Evolutionary conservation across 768 basidiomycete genomes (phyloP), one percentile per base, ranked within the genome.

Genomic region (Suillus subalutaceus): DNA sequence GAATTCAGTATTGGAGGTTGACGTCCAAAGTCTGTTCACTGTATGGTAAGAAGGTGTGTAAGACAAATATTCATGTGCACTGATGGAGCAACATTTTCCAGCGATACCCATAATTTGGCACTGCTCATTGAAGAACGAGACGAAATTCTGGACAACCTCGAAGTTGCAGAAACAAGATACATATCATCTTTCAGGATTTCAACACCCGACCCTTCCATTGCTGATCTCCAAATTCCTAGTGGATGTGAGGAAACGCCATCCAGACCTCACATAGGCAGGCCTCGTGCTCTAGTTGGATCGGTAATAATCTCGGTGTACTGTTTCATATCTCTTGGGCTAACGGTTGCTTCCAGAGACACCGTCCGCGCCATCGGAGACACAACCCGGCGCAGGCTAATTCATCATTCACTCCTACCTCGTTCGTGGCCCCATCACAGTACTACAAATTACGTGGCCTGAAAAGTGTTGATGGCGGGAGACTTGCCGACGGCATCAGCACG

Each of bases 151-250:
- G 88, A 92, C 69, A 88, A 90, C 67, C 82, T 94, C 10, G 92
- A 94, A 79, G 86, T 89, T 62, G 91, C 92, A 13, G 92, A 93
- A 78, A 86, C 89, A 13, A 85, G 83, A 71, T 95, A 93, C 71
- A 92, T 92, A 68, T 82, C 82, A 64, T 93, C 90, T 6, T 94
- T 93, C 80, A 81, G 86, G 18, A 78, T 90, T 12, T 87, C 88
- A 0, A 92, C 90, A 0, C 90, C 90, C 5, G 90, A 90, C 65
- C 90, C 90, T 23, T 90, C 90, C 8, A 81, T 91, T 63, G 80
- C 85, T 15, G 88, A 90, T 73, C 84, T 84, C 61, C 80, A 85
- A 66, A 71, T 72, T 65, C 74, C 80, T 6, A 70, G 78, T 62
- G 69, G 67, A 15, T 80, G 81, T 44, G 79, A 78, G 30, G 74